These are phyloP conservation scores for Phytophthora sansomeana DNA, from an alignment of 352 stramenopile species.

Conservation along the genomic window DNA sequence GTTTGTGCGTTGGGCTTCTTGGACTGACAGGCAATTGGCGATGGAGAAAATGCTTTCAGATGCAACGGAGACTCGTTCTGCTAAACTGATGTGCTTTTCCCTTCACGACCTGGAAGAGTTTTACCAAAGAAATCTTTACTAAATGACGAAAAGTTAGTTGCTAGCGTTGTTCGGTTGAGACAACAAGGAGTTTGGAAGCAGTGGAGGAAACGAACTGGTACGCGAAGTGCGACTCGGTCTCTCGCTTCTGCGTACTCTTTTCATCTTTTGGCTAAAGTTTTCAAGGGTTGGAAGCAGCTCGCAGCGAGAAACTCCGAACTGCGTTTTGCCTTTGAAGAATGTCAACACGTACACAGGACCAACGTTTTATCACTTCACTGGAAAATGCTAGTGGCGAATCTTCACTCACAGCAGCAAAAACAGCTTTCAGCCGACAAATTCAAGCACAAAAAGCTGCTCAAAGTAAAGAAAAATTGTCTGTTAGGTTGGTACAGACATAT, in stretches of 20 bases:
- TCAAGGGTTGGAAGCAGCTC: slow-evolving; percentile 20
- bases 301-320: background rate
- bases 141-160: slow-evolving; percentile 1
- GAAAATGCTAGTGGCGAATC: slow-evolving; percentile 18
- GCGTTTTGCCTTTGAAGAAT: slow-evolving; percentile 7
- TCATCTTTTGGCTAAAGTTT: slow-evolving; percentile 12
- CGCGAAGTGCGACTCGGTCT: slow-evolving; percentile 8
- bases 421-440: slow-evolving; percentile 4
- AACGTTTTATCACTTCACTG: slow-evolving; percentile 18
- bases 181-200: slow-evolving; percentile 21
- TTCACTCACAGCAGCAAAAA: slow-evolving; percentile 19
- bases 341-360: background rate
- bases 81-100: background rate
- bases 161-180: slow-evolving; percentile 8
- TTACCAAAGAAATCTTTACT: slow-evolving; percentile 1
- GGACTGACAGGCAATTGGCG: slow-evolving; percentile 14
- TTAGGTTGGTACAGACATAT: slow-evolving; percentile 10
- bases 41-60: slow-evolving; percentile 6
- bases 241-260: slow-evolving; percentile 22
- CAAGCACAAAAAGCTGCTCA: background rate
- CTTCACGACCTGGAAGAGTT: slow-evolving; percentile 26
- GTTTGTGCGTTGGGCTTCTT: slow-evolving; percentile 28
- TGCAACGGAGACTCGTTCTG: slow-evolving; percentile 1
- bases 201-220: slow-evolving; percentile 21
- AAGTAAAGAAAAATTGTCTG: slow-evolving; percentile 4